Percentiles rank a stretch among this genome's conserved stretches.
Evolutionary conservation across 2,329 filamentous ascomycete genomes (phyloP).

Genomic region (Nothomitra cinnamomea): DNA sequence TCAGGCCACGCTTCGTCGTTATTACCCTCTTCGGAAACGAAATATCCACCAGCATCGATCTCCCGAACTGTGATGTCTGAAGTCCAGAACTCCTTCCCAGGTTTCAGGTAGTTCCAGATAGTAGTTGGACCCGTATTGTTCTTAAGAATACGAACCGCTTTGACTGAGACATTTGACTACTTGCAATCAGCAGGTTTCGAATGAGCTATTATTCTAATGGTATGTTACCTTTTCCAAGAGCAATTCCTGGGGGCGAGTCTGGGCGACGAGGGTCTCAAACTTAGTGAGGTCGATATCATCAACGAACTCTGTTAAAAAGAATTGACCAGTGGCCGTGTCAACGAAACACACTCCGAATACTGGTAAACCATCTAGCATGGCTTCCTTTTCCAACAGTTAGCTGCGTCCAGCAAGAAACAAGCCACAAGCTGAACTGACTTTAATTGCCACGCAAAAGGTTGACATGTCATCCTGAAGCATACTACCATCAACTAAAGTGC

Average conservation of each 20-base stretch:
- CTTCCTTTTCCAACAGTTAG: constrained; percentile 18
- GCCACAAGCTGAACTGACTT: constrained; percentile 27
- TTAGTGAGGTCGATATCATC: constrained; percentile 90
- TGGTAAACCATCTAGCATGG: constrained; percentile 51
- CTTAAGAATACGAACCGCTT: constrained; percentile 81
- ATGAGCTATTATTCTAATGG: neutral
- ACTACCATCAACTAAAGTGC: constrained; percentile 82
- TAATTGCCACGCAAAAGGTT: constrained; percentile 89
- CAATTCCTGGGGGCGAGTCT: constrained; percentile 75
- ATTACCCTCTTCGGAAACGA: constrained; percentile 40
- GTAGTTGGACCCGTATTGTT: constrained; percentile 88
- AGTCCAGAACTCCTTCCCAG: constrained; percentile 78
- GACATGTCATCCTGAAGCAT: constrained; percentile 99
- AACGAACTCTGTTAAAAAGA: constrained; percentile 78
- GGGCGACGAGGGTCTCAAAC: constrained; percentile 92
- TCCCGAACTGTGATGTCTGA: constrained; percentile 69
- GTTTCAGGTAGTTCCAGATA: constrained; percentile 86
- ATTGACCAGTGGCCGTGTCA: constrained; percentile 89
- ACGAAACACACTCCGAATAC: constrained; percentile 87
- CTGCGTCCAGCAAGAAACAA: neutral
- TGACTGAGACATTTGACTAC: constrained; percentile 51
- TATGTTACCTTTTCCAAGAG: constrained; percentile 54
- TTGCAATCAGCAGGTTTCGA: neutral
- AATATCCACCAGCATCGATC: constrained; percentile 65
- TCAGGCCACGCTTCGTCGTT: constrained; percentile 60